Base-by-base conservation (phyloP, 148 eudicot genomes). In the Camellia sinensis region DNA sequence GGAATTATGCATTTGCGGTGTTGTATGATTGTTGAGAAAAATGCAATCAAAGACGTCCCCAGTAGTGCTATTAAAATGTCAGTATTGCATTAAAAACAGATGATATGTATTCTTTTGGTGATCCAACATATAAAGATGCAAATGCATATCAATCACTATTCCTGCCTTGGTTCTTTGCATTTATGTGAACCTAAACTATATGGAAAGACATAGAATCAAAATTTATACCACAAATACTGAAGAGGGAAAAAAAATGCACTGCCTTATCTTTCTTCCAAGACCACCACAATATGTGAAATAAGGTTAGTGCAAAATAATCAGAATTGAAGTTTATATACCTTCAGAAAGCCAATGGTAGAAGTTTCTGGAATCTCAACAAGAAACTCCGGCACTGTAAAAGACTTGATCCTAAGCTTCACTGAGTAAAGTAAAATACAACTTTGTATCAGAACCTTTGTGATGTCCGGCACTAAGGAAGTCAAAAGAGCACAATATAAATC, bases 401-500 rank as follows among this genome's bases (percentile, higher is more conserved):
- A 93, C 83, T 92, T 92, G 84, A 93, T 89, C 90, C 87, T 86
- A 62, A 92, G 86, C 84, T 89, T 93, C 84, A 90, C 98, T 93
- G 96, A 75, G 75, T 57, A 76, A 86, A 86, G 79, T 52, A 80
- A 78, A 83, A 75, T 85, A 64, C 84, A 76, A 77, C 22, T 61
- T 29, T 70, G 73, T 19, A 80, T 83, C 75, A 83, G 83, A 85
- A 80, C 71, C 52, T 69, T 80, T 69, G 37, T n/a, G 37, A 44
- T 67, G 44, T 67, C 61, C 50, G 44, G 3, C 61, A 80, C 40
- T 65, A 71, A 74, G 17, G 75, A 82, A 85, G 61, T 7, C 10
- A 67, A 71, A 48, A 66, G 69, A 80, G 53, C 68, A 80, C 71
- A 5, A 84, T 53, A 83, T 70, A 48, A 79, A 67, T 53, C 14